Conservation (phyloP, 2,329 filamentous ascomycete genomes). For the Pseudocercospora pini-densiflorae region DNA sequence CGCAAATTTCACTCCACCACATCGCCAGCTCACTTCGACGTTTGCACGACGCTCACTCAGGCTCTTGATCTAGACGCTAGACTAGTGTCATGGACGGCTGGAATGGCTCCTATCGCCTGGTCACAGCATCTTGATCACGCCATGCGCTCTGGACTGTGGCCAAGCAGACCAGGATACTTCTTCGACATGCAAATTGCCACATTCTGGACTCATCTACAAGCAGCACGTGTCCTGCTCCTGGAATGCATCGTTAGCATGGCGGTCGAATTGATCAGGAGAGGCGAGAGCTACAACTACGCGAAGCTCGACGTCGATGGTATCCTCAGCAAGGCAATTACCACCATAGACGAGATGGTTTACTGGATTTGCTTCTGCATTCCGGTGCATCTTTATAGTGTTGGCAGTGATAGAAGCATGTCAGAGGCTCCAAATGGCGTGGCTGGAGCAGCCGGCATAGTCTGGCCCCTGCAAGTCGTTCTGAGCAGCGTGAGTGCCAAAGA, state of each 20-base stretch:
- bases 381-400: background rate
- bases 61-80: background rate
- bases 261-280: background rate
- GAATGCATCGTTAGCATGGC: constrained; percentile 1
- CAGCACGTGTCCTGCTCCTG: background rate
- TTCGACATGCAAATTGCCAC: constrained; percentile 2
- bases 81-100: background rate
- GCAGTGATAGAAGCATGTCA: background rate
- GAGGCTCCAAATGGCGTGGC: background rate
- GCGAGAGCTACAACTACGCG: background rate
- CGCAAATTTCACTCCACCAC: background rate
- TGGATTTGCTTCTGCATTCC: background rate
- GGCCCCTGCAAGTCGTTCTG: background rate
- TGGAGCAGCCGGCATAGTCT: background rate
- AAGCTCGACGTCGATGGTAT: background rate
- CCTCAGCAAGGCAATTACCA: background rate
- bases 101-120: background rate
- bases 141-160: background rate
- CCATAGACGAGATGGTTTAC: background rate
- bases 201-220: background rate
- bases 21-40: background rate
- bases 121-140: background rate
- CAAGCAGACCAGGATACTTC: constrained; percentile 1
- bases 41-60: background rate
- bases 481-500: background rate